Evolutionary conservation across 2,329 filamentous ascomycete genomes (phyloP).

Genomic region (Rhinocladiella similis): DNA sequence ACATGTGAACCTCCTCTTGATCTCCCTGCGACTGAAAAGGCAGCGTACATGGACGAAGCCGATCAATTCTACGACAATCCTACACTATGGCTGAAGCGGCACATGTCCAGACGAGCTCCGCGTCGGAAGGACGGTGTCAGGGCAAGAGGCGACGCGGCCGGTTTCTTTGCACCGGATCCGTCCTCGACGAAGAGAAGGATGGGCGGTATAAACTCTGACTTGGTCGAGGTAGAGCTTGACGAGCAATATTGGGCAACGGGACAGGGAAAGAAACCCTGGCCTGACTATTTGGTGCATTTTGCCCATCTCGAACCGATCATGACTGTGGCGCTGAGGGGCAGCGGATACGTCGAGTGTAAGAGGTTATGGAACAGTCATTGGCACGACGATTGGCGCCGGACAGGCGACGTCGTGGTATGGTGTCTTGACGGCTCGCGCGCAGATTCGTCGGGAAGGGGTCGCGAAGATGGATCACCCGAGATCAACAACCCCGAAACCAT

Average conservation of each 20-base stretch:
- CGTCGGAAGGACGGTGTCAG: conserved; percentile 8
- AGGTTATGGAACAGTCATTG: conserved; percentile 62
- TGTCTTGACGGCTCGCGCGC: conserved; percentile 37
- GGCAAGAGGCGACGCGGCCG: conserved; percentile 12
- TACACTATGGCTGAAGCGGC: conserved; percentile 56
- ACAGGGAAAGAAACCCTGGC: conserved; percentile 37
- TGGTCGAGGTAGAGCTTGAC: conserved; percentile 6
- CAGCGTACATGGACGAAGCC: conserved; percentile 79
- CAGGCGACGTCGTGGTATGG: conserved; percentile 65
- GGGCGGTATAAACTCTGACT: background rate
- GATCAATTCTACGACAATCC: conserved; percentile 81
- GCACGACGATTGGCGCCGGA: conserved; percentile 62
- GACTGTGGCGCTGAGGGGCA: conserved; percentile 42
- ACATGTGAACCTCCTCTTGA: conserved; percentile 86
- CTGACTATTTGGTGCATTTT: conserved; percentile 56
- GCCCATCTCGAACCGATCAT: conserved; percentile 56
- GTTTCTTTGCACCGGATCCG: conserved; percentile 34
- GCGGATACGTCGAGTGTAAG: conserved; percentile 58
- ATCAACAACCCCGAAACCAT: background rate
- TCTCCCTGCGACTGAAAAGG: conserved; percentile 60
- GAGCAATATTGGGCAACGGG: conserved; percentile 6
- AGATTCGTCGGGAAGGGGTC: background rate
- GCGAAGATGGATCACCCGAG: background rate
- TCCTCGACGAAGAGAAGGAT: conserved; percentile 1
- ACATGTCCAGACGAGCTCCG: conserved; percentile 44